These are phyloP conservation scores for Saccharomycopsis sp. DNA, from an alignment of 805 yeast genomes.

Conservation along the genomic window DNA sequence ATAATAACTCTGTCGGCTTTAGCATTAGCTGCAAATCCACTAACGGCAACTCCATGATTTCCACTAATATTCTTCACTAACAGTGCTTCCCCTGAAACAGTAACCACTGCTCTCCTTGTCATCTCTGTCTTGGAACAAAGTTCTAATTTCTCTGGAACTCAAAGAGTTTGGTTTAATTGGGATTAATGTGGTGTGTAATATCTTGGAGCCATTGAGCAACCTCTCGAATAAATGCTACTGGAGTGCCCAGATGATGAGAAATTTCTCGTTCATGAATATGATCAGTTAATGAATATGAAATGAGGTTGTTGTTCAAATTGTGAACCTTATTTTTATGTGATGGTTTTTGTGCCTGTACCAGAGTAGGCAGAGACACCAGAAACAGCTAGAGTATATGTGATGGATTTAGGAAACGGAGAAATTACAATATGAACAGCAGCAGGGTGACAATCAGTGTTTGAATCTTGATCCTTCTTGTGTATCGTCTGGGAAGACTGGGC, in stretches of 20 bases:
- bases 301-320: constrained; percentile 70
- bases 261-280: constrained; percentile 96
- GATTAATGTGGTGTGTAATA: constrained; percentile 83
- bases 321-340: constrained; percentile 87
- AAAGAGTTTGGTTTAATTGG: constrained; percentile 67
- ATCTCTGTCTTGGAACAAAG: constrained; percentile 81
- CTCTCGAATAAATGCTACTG: constrained; percentile 89
- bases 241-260: constrained; percentile 66
- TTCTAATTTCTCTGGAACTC: constrained; percentile 75
- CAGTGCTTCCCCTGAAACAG: constrained; percentile 88
- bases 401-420: constrained; percentile 67
- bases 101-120: constrained; percentile 79
- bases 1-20: constrained; percentile 86
- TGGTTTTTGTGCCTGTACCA: constrained; percentile 99
- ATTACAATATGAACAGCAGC: constrained; percentile 94
- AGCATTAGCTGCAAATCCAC: constrained; percentile 91
- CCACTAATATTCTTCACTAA: constrained; percentile 86
- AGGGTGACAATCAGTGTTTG: constrained; percentile 99
- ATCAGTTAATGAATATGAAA: constrained; percentile 93
- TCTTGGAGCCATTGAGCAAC: constrained; percentile 99
- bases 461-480: too few species aligned
- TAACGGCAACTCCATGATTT: constrained; percentile 89
- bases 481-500: too few species aligned
- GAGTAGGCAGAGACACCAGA: constrained; percentile 98
- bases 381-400: constrained; percentile 67